Base-by-base conservation (phyloP, 2,329 filamentous ascomycete species). In the Sclerotinia spermophila region DNA sequence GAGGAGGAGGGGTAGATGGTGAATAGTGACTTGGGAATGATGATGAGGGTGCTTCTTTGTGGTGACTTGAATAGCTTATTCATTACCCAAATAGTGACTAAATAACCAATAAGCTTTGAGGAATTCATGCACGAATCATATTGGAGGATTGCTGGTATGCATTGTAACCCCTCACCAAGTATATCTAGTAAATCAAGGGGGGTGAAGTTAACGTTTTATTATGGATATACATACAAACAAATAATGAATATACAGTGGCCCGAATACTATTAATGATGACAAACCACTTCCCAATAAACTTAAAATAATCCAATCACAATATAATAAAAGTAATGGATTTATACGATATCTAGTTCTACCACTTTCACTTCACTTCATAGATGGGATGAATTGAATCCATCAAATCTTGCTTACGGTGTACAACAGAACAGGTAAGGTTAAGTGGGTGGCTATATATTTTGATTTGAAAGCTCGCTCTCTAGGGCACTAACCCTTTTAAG, bases 401-500 rank as follows among this genome's bases (percentile, higher is more conserved):
- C 48, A 27, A 27, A 17, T 53, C 48, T n/a, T 53, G 48, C 48
- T 53, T 53, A 27, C 48, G 27, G 17, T 53, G n/a, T n/a, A n/a
- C n/a, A n/a, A n/a, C n/a, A n/a, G n/a, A n/a, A n/a, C n/a, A n/a
- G n/a, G n/a, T n/a, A n/a, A n/a, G 15, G 48, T 24, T 15, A 27
- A 13, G n/a, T 27, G 48, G 13, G 27, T 53, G 48, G 48, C n/a
- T 17, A 13, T 24, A 13, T 19, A 35, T 35, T 13, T 24, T 35
- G 10, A 38, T 35, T 15, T 17, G 11, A n/a, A 7, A 38, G 11
- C 55, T 24, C 10, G 5, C 2, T 13, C 15, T 8, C 33, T 59
- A 59, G 56, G 56, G 56, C 56, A 59, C 58, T 44, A 44, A 61
- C 58, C 58, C 58, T 61, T 44, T 61, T 61, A 40, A 61, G 58